A percentile compares a stretch with the other conserved stretches of the same genome.
phyloP scores from a whole-genome alignment of 345 rosid species.

The Leavenworthia alabamica region DNA sequence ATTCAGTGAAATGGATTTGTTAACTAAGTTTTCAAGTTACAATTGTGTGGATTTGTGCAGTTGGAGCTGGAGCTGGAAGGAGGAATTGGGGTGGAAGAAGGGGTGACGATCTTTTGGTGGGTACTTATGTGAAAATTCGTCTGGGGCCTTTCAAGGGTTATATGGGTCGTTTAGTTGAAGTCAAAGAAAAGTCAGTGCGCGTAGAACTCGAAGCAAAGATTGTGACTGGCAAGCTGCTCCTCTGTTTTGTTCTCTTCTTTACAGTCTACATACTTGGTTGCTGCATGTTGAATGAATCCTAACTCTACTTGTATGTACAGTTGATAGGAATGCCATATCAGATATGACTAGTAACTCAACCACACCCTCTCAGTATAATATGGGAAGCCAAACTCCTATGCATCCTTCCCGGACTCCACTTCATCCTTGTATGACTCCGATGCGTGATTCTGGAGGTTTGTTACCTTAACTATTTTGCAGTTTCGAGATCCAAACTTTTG shows the following conservation, averaged over 20 bases:
- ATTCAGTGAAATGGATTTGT: neutral
- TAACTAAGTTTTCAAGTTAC: neutral
- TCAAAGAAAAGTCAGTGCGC: constrained; percentile 63
- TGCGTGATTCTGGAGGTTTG: constrained; percentile 72
- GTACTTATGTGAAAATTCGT: constrained; percentile 64
- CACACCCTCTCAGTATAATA: constrained; percentile 46
- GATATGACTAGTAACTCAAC: constrained; percentile 47
- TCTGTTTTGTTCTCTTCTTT: neutral
- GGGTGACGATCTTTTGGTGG: constrained; percentile 46
- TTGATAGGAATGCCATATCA: constrained; percentile 55
- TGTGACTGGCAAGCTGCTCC: constrained; percentile 69
- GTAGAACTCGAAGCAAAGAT: constrained; percentile 80
- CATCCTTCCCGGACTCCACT: constrained; percentile 86
- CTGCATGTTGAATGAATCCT: constrained; percentile 7
- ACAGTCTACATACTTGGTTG: constrained; percentile 6
- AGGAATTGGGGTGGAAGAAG: constrained; percentile 61
- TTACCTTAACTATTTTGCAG: neutral
- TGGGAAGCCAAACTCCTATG: constrained; percentile 90
- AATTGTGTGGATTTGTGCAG: neutral
- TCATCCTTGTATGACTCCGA: constrained; percentile 81
- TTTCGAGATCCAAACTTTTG: neutral
- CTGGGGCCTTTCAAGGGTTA: constrained; percentile 72
- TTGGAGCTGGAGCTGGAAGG: constrained; percentile 50
- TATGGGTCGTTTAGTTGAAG: constrained; percentile 66
- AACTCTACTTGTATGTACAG: constrained; percentile 41